Conservation (phyloP, 371 early-diverging fungal species). For the Circinella umbellata region DNA sequence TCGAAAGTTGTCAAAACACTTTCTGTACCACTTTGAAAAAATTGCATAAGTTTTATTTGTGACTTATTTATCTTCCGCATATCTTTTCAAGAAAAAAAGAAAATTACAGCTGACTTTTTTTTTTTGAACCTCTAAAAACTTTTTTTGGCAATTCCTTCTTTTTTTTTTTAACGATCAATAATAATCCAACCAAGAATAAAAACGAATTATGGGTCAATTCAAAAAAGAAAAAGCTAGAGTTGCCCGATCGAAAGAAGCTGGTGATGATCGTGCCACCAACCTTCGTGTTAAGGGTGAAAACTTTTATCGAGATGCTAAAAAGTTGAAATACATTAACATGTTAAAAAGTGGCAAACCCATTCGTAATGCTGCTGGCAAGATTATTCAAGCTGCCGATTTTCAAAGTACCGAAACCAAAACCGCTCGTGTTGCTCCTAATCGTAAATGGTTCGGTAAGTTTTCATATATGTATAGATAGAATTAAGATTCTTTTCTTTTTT, state of each 20-base stretch:
- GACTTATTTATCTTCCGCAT: too few relatives aligned
- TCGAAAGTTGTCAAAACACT: too few relatives aligned
- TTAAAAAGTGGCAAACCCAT: slow-evolving; percentile 90
- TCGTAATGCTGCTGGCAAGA: slow-evolving; percentile 88
- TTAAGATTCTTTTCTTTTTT: background rate
- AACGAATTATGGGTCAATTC: slow-evolving; percentile 61
- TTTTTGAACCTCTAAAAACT: too few relatives aligned
- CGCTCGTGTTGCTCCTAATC: slow-evolving; percentile 91
- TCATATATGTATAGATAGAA: background rate
- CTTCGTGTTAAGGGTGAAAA: slow-evolving; percentile 90
- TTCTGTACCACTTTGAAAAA: too few relatives aligned
- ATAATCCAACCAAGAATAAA: too few relatives aligned
- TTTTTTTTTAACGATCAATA: too few relatives aligned
- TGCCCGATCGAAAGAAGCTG: slow-evolving; percentile 44
- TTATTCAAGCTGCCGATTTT: slow-evolving; percentile 94
- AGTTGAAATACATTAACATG: slow-evolving; percentile 91
- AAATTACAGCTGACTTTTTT: too few relatives aligned
- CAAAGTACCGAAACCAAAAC: slow-evolving; percentile 84
- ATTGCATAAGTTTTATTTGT: too few relatives aligned
- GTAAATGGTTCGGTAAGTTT: slow-evolving; percentile 95
- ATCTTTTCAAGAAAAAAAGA: too few relatives aligned
- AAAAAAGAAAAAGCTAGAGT: slow-evolving; percentile 74
- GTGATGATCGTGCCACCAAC: slow-evolving; percentile 68
- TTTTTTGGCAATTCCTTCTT: too few relatives aligned
- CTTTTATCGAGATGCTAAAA: slow-evolving; percentile 96